Evolutionary conservation across 495 filamentous ascomycete genomes (phyloP).

Genomic region (Daldinia grandis): DNA sequence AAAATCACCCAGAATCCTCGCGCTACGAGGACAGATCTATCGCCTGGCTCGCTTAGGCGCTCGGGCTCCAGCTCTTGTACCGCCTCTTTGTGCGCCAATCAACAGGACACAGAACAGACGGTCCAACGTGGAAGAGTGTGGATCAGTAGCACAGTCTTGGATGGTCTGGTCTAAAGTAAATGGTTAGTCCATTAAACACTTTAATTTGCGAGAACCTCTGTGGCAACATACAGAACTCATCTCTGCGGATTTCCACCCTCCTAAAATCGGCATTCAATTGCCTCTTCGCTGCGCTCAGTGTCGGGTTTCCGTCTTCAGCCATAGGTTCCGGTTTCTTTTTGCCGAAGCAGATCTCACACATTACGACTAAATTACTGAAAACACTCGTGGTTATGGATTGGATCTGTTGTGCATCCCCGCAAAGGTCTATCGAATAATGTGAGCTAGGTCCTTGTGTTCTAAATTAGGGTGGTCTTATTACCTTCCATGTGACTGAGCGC

Average conservation of each 20-base stretch:
- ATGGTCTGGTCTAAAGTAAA: constrained; percentile 21
- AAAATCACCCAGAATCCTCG: constrained; percentile 26
- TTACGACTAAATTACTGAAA: constrained; percentile 45
- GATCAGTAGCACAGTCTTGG: constrained; percentile 15
- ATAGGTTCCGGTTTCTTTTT: constrained; percentile 44
- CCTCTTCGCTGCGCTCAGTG: constrained; percentile 16
- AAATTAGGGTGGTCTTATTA: constrained; percentile 11
- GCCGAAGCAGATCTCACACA: constrained; percentile 45
- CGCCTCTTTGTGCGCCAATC: constrained; percentile 30
- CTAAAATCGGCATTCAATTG: constrained; percentile 35
- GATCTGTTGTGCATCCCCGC: constrained; percentile 19
- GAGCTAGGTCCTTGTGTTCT: constrained; percentile 7
- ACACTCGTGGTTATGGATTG: constrained; percentile 24
- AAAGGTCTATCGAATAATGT: constrained; percentile 26
- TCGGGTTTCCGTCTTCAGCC: constrained; percentile 27
- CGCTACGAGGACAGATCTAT: constrained; percentile 19
- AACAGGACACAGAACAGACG: constrained; percentile 35
- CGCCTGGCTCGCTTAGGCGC: constrained; percentile 40
- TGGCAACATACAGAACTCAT: constrained; percentile 42
- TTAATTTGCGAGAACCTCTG: neutral
- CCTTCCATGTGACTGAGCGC: constrained; percentile 29
- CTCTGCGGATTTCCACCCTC: constrained; percentile 23
- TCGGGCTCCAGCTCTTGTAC: constrained; percentile 42
- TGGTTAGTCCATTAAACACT: constrained; percentile 15
- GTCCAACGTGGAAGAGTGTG: constrained; percentile 30